phyloP scores from a whole-genome alignment of 2,329 filamentous ascomycete species.

The Bipolaris oryzae region DNA sequence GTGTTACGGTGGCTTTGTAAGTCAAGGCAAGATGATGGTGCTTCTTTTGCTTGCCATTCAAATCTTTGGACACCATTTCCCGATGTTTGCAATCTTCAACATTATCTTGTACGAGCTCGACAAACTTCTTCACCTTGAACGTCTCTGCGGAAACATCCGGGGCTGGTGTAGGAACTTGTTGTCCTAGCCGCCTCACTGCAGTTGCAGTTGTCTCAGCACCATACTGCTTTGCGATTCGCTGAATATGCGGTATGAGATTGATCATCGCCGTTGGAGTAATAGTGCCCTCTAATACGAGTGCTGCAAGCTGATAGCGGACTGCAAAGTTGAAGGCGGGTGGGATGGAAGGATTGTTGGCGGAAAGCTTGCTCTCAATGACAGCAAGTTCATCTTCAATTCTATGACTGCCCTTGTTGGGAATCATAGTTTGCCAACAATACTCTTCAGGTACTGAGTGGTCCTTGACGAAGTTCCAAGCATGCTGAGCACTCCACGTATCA shows the following conservation, averaged over 20 bases:
- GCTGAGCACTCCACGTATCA: conserved; percentile 25
- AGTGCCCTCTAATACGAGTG: conserved; percentile 34
- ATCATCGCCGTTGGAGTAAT: conserved; percentile 24
- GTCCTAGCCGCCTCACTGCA: conserved; percentile 72
- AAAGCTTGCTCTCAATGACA: conserved; percentile 63
- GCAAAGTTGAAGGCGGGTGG: conserved; percentile 18
- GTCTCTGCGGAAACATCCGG: conserved; percentile 18
- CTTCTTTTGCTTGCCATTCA: conserved; percentile 58
- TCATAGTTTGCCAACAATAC: conserved; percentile 22
- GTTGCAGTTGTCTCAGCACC: conserved; percentile 64
- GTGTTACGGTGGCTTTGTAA: conserved; percentile 60
- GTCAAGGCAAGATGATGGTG: conserved; percentile 52
- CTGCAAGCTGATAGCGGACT: conserved; percentile 32
- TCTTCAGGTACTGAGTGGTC: conserved; percentile 29
- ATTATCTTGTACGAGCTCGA: conserved; percentile 14
- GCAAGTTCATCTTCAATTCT: conserved; percentile 64
- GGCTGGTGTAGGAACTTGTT: conserved; percentile 47
- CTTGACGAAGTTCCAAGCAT: conserved; percentile 43
- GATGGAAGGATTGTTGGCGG: background rate
- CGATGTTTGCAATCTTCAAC: conserved; percentile 9
- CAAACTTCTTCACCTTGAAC: conserved; percentile 14
- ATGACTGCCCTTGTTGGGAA: conserved; percentile 60
- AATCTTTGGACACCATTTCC: conserved; percentile 64
- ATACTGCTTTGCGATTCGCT: conserved; percentile 42
- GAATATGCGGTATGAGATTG: conserved; percentile 29